A percentile compares a stretch with the other conserved stretches of the same genome.
phyloP scores from a whole-genome alignment of 2,329 filamentous ascomycete genomes.

The Fusarium chuoi region DNA sequence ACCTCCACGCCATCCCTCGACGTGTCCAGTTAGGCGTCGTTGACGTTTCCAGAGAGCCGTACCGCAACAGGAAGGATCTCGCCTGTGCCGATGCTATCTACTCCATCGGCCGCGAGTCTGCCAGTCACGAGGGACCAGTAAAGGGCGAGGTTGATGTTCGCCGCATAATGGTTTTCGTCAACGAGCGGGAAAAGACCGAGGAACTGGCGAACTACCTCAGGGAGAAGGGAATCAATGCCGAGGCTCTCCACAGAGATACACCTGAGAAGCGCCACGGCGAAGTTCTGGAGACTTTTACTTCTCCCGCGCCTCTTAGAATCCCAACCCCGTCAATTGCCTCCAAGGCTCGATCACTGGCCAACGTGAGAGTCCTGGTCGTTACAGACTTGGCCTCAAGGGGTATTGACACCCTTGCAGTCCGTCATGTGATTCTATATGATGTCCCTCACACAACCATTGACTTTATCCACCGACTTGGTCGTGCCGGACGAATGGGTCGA shows the following conservation, averaged over 20 bases:
- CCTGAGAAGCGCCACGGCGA: slow-evolving; percentile 80
- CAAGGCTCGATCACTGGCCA: slow-evolving; percentile 67
- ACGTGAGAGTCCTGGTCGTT: slow-evolving; percentile 91
- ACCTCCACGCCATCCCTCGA: slow-evolving; percentile 93
- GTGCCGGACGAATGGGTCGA: slow-evolving; percentile 91
- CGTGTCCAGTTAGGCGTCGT: slow-evolving; percentile 94
- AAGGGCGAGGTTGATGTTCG: slow-evolving; percentile 74
- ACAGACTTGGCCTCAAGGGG: slow-evolving; percentile 93
- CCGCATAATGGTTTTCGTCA: slow-evolving; percentile 94
- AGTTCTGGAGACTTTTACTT: slow-evolving; percentile 79
- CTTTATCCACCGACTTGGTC: slow-evolving; percentile 94
- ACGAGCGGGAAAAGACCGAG: slow-evolving; percentile 89
- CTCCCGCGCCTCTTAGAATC: slow-evolving; percentile 54
- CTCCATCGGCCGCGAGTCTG: slow-evolving; percentile 84
- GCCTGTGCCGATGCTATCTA: slow-evolving; percentile 96
- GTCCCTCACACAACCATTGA: slow-evolving; percentile 98
- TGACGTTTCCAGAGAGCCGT: slow-evolving; percentile 91
- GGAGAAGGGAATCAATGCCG: slow-evolving; percentile 88
- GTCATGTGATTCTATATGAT: slow-evolving; percentile 93
- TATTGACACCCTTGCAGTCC: slow-evolving; percentile 91
- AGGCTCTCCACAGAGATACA: slow-evolving; percentile 86
- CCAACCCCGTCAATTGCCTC: slow-evolving; percentile 44
- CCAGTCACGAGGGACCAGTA: slow-evolving; percentile 65
- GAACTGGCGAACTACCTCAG: slow-evolving; percentile 82
- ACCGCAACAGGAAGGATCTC: slow-evolving; percentile 89